Percentiles rank a stretch among this genome's conserved stretches.
phyloP scores from a whole-genome alignment of 148 eudicot genomes.

The Spergularia marina region DNA sequence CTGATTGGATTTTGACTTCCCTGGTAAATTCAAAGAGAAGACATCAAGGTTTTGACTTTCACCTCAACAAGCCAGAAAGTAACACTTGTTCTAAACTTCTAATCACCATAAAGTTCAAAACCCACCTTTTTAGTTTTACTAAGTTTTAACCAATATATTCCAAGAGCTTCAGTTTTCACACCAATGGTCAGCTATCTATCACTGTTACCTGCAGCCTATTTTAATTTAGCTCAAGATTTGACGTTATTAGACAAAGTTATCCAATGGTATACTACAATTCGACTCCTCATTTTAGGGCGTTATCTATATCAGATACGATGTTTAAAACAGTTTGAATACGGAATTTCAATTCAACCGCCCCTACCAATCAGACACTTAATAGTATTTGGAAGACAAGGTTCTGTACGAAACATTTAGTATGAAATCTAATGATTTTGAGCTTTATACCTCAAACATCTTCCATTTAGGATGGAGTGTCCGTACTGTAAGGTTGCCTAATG shows the following conservation, averaged over 20 bases:
- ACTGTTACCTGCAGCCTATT: background rate
- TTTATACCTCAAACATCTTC: too few relatives aligned
- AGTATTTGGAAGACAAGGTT: too few relatives aligned
- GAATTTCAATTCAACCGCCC: too few relatives aligned
- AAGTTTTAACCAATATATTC: background rate
- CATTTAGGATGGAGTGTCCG: background rate
- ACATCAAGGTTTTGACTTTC: slow-evolving; percentile 28
- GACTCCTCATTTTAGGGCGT: too few relatives aligned
- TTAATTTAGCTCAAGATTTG: background rate
- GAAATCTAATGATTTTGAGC: too few relatives aligned
- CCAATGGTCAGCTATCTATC: slow-evolving; percentile 11
- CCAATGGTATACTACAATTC: too few relatives aligned
- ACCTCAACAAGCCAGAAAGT: background rate
- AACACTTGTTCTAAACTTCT: slow-evolving; percentile 2
- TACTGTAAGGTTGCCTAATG: background rate
- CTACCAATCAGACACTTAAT: too few relatives aligned
- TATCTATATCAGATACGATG: too few relatives aligned
- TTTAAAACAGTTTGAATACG: too few relatives aligned
- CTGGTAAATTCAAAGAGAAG: slow-evolving; percentile 16
- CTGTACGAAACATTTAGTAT: too few relatives aligned
- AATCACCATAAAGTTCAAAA: slow-evolving; percentile 16
- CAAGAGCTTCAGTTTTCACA: slow-evolving; percentile 7
- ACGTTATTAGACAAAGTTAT: background rate
- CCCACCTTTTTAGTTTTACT: background rate
- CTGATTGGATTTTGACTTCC: slow-evolving; percentile 26